Evolutionary conservation across 192 early-diverging fungal species (phyloP), one percentile per base, ranked within the genome.

Genomic region (Coemansia sp.): DNA sequence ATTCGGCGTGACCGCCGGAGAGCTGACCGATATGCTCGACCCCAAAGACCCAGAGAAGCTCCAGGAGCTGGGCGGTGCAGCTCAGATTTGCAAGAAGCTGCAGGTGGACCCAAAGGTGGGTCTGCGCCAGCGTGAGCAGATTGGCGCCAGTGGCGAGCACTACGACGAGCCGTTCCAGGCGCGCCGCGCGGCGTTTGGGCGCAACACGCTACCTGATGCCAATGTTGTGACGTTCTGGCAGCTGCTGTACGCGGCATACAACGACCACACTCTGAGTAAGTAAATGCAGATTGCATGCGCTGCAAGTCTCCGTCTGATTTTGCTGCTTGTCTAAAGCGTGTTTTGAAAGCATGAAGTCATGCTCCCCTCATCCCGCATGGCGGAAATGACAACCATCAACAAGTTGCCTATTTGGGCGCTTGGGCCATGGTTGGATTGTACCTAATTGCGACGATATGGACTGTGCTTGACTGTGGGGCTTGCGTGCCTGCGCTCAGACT

Each of bases 241-340:
- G 35, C 67, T 90, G 37, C 57, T 91, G 52, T 69, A 62, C 61
- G 73, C 72, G 8, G 86, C 87, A 22, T 91, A 87, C 69, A 84
- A 90, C 47, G 90, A 91, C 73, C 86, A 83, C 59, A 91, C 88
- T 4, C 78, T 91, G 32, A 76, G 76, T 79, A 73, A 73, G 76
- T 78, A 15, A 76, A 25, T 5, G 14, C 37, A 37, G 8, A 49
- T 57, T 22, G 29, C 6, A 32, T 32, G 29, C 29, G 29, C 29
- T 32, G 29, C 29, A 32, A 32, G 29, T 32, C 29, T 32, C 41
- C 39, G 22, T 38, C 8, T 50, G 37, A 51, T 12, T 11, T 47
- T 43, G 29, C n/a, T 32, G 29, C 32, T 38, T 49, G 47, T 49
- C 47, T 19, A 49, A 8, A 14, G 47, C 17, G n/a, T 17, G 47